phyloP scores from a whole-genome alignment of 1,284 basidiomycete genomes.

The Moesziomyces sp. region DNA sequence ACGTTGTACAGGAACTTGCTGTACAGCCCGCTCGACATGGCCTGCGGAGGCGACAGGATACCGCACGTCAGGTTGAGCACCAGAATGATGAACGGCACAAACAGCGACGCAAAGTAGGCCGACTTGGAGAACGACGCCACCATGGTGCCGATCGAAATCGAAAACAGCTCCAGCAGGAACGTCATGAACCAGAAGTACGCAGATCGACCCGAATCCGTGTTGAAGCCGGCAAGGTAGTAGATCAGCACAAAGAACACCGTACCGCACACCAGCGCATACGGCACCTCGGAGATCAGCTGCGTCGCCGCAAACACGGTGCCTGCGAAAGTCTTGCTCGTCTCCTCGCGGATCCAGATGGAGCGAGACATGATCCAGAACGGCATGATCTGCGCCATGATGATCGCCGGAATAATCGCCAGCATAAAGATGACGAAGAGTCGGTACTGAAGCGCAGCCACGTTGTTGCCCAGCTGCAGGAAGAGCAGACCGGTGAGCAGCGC shows the following conservation, averaged over 20 bases:
- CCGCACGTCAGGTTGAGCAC: constrained; percentile 68
- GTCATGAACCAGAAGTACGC: constrained; percentile 77
- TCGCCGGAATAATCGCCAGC: constrained; percentile 76
- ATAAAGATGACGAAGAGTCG: constrained; percentile 77
- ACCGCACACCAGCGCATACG: constrained; percentile 75
- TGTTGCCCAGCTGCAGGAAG: constrained; percentile 80
- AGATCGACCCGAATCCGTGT: constrained; percentile 71
- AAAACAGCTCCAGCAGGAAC: constrained; percentile 54
- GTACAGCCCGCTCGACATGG: constrained; percentile 50
- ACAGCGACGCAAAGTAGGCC: constrained; percentile 78
- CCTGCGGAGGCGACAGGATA: constrained; percentile 76
- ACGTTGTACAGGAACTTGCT: constrained; percentile 60
- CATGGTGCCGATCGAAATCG: constrained; percentile 50
- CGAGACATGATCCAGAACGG: constrained; percentile 86
- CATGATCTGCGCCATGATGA: constrained; percentile 83
- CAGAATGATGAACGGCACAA: constrained; percentile 79
- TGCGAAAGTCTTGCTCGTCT: constrained; percentile 58
- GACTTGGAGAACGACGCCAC: constrained; percentile 71
- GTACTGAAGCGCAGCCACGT: constrained; percentile 81
- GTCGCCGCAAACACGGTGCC: constrained; percentile 67
- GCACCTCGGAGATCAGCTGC: constrained; percentile 71
- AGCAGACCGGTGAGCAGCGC: constrained; percentile 83
- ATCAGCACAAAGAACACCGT: constrained; percentile 50
- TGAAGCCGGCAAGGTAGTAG: constrained; percentile 75
- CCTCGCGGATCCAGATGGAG: constrained; percentile 58